Base-by-base conservation (phyloP, 2,329 filamentous ascomycete species). In the Sclerotinia nivalis region DNA sequence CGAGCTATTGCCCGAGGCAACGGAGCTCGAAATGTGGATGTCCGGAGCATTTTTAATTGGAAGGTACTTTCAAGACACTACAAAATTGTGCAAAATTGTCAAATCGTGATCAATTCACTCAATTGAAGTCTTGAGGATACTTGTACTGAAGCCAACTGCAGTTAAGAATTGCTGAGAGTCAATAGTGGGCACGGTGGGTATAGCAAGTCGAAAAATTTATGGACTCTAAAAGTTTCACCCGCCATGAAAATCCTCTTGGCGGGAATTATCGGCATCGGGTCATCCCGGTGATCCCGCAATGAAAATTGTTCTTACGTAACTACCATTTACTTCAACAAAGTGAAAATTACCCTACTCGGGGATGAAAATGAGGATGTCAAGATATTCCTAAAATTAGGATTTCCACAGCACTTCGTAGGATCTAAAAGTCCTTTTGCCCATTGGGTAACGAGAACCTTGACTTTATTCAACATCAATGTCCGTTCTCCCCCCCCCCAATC, bases 1-100 rank as follows among this genome's bases (percentile, higher is more conserved):
- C 67, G 58, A 45, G 49, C 59, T n/a, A 69, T 64, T 55, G 66
- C 66, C 58, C 58, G 67, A 65, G 67, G 67, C 47, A 68, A 52
- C 56, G 66, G 56, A 54, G 58, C 58, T 69, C 67, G 49, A 64
- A 69, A 45, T 55, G 67, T 69, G 67, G 56, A 52, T 40, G 58
- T 69, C 58, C 67, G 67, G 10, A 69, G 67, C 67, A 69, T 69
- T 52, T 28, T 69, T 37, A 55, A 54, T 65, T 34, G 64, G 52
- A 31, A 28, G 25, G 20, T 34, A 22, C 13, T 47, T 9, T 34
- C 6, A 56, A 34, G 34, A 45, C 20, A 49, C 47, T 68, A 50
- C 58, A 68, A 68, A 56, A n/a, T 43, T 12, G 25, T 54, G 34
- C 34, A 62, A 47, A 62, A 37, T 31, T 2, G 37, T 34, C 40